Percentiles rank a stretch among this genome's conserved stretches.
These are phyloP conservation scores for Septoria petroselini DNA, from an alignment of 2,329 filamentous ascomycete genomes.

Conservation along the genomic window DNA sequence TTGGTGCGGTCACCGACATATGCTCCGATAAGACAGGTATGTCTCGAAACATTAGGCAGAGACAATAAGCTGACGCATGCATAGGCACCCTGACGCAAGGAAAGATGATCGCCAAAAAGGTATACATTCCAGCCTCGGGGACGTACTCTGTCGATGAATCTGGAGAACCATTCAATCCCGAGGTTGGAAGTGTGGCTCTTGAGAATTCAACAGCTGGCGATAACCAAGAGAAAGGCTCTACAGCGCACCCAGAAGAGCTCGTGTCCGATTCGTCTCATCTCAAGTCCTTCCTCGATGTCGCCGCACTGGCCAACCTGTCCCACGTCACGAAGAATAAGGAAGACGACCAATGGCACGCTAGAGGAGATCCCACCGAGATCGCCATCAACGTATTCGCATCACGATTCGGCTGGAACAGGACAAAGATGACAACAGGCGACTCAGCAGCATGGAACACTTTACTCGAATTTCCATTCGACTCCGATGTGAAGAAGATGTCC, in stretches of 20 bases:
- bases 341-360: conserved; percentile 57
- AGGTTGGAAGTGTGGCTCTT: conserved; percentile 56
- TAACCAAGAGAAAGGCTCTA: conserved; percentile 18
- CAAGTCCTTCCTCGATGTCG: conserved; percentile 52
- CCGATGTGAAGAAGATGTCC: conserved; percentile 72
- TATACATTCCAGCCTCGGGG: conserved; percentile 59
- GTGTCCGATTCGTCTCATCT: conserved; percentile 46
- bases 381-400: conserved; percentile 71
- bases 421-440: conserved; percentile 23
- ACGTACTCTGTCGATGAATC: conserved; percentile 60
- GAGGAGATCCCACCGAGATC: conserved; percentile 68
- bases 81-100: conserved; percentile 39
- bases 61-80: conserved; percentile 29
- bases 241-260: conserved; percentile 28
- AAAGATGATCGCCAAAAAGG: conserved; percentile 61
- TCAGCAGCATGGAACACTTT: conserved; percentile 47
- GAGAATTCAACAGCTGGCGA: neutral
- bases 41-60: neutral
- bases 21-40: conserved; percentile 39
- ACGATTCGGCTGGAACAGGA: conserved; percentile 51
- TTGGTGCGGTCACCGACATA: conserved; percentile 43
- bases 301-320: conserved; percentile 64
- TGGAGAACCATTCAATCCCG: conserved; percentile 58
- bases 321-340: conserved; percentile 56
- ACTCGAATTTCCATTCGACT: conserved; percentile 71